phyloP scores from a whole-genome alignment of 169 alveolate species.

The Plasmodium coatneyi region DNA sequence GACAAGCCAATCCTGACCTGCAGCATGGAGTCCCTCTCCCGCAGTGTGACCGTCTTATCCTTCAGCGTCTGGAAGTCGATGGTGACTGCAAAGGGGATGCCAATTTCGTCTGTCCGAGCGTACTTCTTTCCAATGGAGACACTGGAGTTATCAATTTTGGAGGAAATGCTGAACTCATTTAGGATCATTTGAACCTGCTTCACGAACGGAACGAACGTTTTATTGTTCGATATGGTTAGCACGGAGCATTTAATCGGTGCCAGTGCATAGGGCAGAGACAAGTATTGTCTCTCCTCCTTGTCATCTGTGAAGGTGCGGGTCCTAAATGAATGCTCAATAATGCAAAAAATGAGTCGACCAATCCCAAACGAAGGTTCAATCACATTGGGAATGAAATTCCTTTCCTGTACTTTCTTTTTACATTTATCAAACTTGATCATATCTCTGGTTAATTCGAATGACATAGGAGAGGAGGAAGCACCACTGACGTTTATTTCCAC shows the following conservation, averaged over 20 bases:
- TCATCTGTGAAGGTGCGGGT: conserved; percentile 88
- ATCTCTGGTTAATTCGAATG: conserved; percentile 77
- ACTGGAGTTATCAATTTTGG: conserved; percentile 94
- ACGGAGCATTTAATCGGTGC: conserved; percentile 97
- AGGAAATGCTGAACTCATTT: conserved; percentile 86
- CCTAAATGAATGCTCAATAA: conserved; percentile 96
- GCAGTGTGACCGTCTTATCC: conserved; percentile 94
- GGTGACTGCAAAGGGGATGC: conserved; percentile 98
- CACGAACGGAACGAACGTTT: conserved; percentile 85
- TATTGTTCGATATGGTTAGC: conserved; percentile 93
- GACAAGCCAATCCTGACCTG: conserved; percentile 92
- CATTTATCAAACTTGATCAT: conserved; percentile 89
- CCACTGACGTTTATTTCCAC: background rate
- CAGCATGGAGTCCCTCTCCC: conserved; percentile 95
- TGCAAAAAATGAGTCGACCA: conserved; percentile 94
- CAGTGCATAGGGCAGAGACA: conserved; percentile 93
- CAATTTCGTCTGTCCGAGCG: conserved; percentile 98
- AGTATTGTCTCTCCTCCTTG: conserved; percentile 91
- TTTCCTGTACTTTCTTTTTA: conserved; percentile 93
- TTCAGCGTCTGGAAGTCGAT: conserved; percentile 94
- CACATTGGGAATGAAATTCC: conserved; percentile 94
- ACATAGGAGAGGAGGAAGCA: background rate
- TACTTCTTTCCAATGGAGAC: conserved; percentile 95
- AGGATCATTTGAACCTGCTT: conserved; percentile 76
- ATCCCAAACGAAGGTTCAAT: conserved; percentile 99